Evolutionary conservation across 2,329 filamentous ascomycete genomes (phyloP), one percentile per base, ranked within the genome.

Genomic region (Lanzia echinophila): DNA sequence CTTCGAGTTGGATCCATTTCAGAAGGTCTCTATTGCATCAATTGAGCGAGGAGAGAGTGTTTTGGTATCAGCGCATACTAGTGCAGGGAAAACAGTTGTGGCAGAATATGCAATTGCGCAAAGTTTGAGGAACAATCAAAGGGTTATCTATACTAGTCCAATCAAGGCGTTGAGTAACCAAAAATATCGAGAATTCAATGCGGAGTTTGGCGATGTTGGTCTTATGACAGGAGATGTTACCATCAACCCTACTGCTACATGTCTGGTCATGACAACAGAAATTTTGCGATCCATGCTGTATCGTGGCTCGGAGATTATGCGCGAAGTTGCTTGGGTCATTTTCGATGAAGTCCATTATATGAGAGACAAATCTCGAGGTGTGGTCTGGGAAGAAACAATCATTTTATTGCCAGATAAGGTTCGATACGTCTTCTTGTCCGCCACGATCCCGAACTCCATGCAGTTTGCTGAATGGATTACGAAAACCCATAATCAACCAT

Each of bases 321-420:
- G 94, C 62, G 94, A 99, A 74, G 95, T 99, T 1, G 91, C 88
- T 13, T 99, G 94, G 94, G 95, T 99, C 1, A 78, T 99, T 2
- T 99, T 99, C 64, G 94, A 99, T 71, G 94, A 99, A 71, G 95
- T 99, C 58, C 94, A 99, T 72, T 99, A 99, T 72, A 86, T 99
- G 83, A 84, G 94, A 66, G 94, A 99, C 72, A 95, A 95, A 72
- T 81, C 83, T 48, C 82, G 94, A 72, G 94, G 94, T 75, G 94
- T 99, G 0, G 94, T 99, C 2, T 99, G 94, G 94, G 94, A 99
- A 71, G 94, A 99, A 75, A 97, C 94, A 38, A 97, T 99, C 68
- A 99, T 99, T 66, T 79, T 99, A 62, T 78, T 99, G 31, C 94
- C 94, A 3, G 94, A 99, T 76, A 97, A 99, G 79, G 95, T 99